Conservation (phyloP, 352 stramenopile genomes). For the Phytophthora fragariaefolia region DNA sequence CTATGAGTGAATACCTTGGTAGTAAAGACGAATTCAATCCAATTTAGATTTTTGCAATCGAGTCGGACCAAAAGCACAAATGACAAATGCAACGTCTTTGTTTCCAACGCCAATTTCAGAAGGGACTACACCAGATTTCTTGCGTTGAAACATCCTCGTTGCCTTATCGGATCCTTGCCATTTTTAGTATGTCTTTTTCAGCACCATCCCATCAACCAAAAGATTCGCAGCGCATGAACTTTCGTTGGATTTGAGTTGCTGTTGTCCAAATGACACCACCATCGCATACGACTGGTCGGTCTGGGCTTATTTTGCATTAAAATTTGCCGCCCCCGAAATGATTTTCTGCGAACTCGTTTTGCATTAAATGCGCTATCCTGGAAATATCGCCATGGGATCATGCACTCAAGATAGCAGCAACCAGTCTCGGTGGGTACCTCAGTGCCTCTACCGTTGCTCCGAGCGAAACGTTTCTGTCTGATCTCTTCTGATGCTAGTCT, state of each 20-base stretch:
- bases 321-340: constrained; percentile 16
- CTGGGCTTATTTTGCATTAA: not conserved
- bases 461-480: constrained; percentile 10
- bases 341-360: constrained; percentile 11
- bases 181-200: not conserved
- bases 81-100: not conserved
- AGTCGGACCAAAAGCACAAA: not conserved
- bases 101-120: not conserved
- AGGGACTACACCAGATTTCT: not conserved
- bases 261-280: constrained; percentile 7
- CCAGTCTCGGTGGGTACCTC: constrained; percentile 18
- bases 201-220: not conserved
- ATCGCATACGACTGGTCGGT: constrained; percentile 4
- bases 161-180: not conserved
- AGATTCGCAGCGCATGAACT: not conserved
- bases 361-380: not conserved
- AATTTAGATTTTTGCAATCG: not conserved
- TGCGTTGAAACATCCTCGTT: not conserved
- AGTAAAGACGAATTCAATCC: too few relatives aligned
- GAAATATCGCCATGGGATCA: constrained; percentile 18
- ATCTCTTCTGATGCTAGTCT: constrained; percentile 19
- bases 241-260: not conserved
- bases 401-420: constrained; percentile 7
- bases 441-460: not conserved
- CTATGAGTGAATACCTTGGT: constrained; percentile 18